phyloP scores from a whole-genome alignment of 2,329 filamentous ascomycete species.

The Phialophora expanda region DNA sequence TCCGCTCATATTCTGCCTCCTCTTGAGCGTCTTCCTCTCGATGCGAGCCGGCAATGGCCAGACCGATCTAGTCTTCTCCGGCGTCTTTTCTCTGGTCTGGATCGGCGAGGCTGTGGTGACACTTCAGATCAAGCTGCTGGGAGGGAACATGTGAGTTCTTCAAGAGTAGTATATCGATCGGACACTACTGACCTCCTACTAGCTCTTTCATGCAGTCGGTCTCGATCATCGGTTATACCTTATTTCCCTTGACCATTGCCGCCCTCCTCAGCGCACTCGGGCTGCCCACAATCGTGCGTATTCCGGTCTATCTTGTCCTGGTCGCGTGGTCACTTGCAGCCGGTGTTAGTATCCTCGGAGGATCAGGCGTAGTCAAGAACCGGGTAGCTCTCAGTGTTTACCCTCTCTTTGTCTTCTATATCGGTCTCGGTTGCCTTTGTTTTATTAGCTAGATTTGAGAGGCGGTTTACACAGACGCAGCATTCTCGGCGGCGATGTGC shows the following conservation, averaged over 20 bases:
- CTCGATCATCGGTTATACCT: slow-evolving; percentile 97
- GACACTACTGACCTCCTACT: slow-evolving; percentile 32
- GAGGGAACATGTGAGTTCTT: slow-evolving; percentile 87
- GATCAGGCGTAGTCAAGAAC: slow-evolving; percentile 94
- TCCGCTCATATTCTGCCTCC: slow-evolving; percentile 88
- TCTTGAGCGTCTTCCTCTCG: slow-evolving; percentile 85
- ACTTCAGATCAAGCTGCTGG: slow-evolving; percentile 94
- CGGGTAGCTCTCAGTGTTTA: slow-evolving; percentile 92
- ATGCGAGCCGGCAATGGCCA: slow-evolving; percentile 79
- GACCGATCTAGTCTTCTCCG: slow-evolving; percentile 87
- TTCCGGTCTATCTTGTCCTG: slow-evolving; percentile 88
- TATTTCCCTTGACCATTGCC: slow-evolving; percentile 95
- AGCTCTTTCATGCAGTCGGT: slow-evolving; percentile 98
- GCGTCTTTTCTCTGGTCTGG: slow-evolving; percentile 96
- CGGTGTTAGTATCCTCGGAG: slow-evolving; percentile 92
- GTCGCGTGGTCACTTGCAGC: slow-evolving; percentile 93
- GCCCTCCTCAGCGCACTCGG: slow-evolving; percentile 83
- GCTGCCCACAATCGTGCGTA: slow-evolving; percentile 78
- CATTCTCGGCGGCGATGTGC: not conserved
- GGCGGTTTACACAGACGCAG: not conserved
- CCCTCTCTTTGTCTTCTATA: slow-evolving; percentile 92
- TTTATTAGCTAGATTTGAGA: slow-evolving; percentile 77
- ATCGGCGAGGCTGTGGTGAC: slow-evolving; percentile 95
- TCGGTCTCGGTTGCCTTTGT: slow-evolving; percentile 90
- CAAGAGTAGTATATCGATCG: slow-evolving; percentile 6